Evolutionary conservation across 768 basidiomycete species (phyloP).

Genomic region (Trametes gibbosa): DNA sequence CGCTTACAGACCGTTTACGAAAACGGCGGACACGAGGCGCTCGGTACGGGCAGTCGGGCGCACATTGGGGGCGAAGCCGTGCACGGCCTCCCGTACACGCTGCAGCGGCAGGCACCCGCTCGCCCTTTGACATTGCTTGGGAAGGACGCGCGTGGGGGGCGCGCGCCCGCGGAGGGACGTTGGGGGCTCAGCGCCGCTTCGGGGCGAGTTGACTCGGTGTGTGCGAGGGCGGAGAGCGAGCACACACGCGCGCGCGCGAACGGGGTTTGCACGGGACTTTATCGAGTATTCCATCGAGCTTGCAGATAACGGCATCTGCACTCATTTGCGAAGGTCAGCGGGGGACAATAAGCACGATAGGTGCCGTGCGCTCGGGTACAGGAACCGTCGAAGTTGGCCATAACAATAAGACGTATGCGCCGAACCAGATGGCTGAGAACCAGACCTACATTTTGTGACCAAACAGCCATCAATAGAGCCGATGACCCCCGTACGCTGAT

Average conservation of each 20-base stretch:
- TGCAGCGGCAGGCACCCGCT: not conserved
- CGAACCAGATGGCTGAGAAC: slow-evolving; percentile 21
- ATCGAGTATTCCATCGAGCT: slow-evolving; percentile 20
- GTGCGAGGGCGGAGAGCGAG: slow-evolving; percentile 14
- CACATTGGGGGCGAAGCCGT: not conserved
- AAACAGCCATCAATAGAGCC: slow-evolving; percentile 21
- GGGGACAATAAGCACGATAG: slow-evolving; percentile 25
- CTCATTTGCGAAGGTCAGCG: slow-evolving; percentile 21
- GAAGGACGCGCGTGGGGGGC: not conserved
- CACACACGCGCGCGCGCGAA: slow-evolving; percentile 19
- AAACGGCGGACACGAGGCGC: slow-evolving; percentile 15
- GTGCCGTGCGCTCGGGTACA: slow-evolving; percentile 23
- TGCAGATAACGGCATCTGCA: slow-evolving; percentile 26
- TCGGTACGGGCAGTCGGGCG: slow-evolving; percentile 15
- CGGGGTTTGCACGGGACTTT: slow-evolving; percentile 24
- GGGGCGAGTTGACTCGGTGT: slow-evolving; percentile 23
- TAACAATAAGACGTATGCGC: slow-evolving; percentile 26
- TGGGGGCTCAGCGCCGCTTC: slow-evolving; percentile 8
- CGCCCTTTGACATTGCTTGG: slow-evolving; percentile 13
- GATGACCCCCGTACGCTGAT: slow-evolving; percentile 14
- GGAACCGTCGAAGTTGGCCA: slow-evolving; percentile 17
- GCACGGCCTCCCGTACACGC: slow-evolving; percentile 1
- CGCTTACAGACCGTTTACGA: slow-evolving; percentile 16
- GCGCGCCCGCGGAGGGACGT: not conserved
- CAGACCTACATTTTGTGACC: slow-evolving; percentile 23